Evolutionary conservation across 805 yeast species (phyloP).

Genomic region (Komagataella kurtzmanii): DNA sequence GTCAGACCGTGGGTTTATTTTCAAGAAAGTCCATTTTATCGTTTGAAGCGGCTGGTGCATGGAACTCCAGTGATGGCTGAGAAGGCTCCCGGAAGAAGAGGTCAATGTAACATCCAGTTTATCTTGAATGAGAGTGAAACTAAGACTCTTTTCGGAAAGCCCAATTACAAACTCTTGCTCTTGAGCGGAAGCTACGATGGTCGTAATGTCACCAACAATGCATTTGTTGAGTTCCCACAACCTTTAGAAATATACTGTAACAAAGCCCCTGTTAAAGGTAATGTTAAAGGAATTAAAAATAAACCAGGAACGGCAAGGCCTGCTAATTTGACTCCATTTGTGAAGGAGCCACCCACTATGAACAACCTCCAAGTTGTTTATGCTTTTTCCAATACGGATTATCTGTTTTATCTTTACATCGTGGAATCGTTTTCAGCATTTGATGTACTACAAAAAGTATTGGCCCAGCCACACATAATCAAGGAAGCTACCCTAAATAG

Average conservation of each 20-base stretch:
- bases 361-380: constrained; percentile 42
- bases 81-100: constrained; percentile 28
- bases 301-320: constrained; percentile 73
- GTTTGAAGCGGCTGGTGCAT: constrained; percentile 29
- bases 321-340: constrained; percentile 51
- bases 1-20: constrained; percentile 29
- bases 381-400: constrained; percentile 40
- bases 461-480: constrained; percentile 36
- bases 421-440: constrained; percentile 35
- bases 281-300: constrained; percentile 64
- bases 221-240: constrained; percentile 48
- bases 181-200: constrained; percentile 35
- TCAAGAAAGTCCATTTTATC: constrained; percentile 43
- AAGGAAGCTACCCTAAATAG: constrained; percentile 33
- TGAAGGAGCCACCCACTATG: constrained; percentile 15
- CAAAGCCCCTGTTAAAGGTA: constrained; percentile 30
- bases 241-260: constrained; percentile 61
- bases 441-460: constrained; percentile 25
- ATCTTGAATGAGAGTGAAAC: constrained; percentile 28
- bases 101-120: constrained; percentile 29
- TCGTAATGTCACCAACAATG: constrained; percentile 11
- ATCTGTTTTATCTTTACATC: constrained; percentile 40
- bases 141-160: constrained; percentile 16
- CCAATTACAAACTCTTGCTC: constrained; percentile 28
- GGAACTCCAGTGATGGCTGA: constrained; percentile 31